Conservation (phyloP, 208 protist species). For the Acanthamoeba triangularis region DNA sequence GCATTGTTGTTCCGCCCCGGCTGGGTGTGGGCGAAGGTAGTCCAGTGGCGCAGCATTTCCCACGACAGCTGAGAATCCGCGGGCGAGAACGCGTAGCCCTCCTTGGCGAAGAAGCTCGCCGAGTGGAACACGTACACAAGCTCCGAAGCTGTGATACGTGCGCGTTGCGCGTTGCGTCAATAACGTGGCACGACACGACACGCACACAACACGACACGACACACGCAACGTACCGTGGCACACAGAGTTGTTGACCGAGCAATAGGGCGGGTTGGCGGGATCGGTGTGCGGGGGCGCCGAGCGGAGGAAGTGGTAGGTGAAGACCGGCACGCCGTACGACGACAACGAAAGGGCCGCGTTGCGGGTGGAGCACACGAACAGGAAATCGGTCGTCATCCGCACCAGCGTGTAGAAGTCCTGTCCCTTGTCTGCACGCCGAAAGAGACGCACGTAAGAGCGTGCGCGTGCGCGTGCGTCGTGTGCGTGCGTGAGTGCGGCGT, state of each 20-base stretch:
- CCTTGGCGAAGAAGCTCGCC: background rate
- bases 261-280: background rate
- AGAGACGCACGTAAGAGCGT: background rate
- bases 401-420: constrained; percentile 56
- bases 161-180: background rate
- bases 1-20: background rate
- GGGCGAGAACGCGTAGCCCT: background rate
- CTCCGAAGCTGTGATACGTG: background rate
- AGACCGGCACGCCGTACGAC: background rate
- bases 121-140: constrained; percentile 30
- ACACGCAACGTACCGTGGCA: background rate
- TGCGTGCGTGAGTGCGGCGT: background rate
- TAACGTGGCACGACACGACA: background rate
- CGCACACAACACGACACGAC: no score
- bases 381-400: constrained; percentile 34
- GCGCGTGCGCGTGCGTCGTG: background rate
- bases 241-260: background rate
- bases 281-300: background rate
- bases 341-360: background rate
- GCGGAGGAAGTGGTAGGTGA: constrained; percentile 19
- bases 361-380: constrained; percentile 63
- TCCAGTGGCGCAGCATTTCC: constrained; percentile 22
- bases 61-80: background rate
- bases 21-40: constrained; percentile 25
- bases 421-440: background rate